phyloP scores from a whole-genome alignment of 148 eudicot species.

The Silene latifolia region DNA sequence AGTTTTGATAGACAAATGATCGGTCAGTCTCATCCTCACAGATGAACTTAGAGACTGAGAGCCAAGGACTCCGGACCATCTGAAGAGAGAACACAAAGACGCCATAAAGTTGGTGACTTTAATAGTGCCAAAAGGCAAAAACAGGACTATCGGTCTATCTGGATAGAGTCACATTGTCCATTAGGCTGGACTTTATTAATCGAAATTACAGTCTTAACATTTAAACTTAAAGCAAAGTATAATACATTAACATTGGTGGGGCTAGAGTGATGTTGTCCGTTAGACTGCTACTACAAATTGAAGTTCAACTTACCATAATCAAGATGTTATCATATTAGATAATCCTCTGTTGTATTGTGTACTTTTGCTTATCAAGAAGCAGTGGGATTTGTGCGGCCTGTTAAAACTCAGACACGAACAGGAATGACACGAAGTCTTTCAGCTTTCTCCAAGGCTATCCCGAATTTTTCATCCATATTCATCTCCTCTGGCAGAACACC shows the following conservation, averaged over 20 bases:
- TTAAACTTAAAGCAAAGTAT: background rate
- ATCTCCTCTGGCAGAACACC: conserved; percentile 19
- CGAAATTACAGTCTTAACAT: background rate
- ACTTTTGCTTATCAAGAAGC: background rate
- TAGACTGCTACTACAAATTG: background rate
- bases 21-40: background rate
- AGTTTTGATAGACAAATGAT: background rate
- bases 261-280: background rate
- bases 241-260: background rate
- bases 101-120: background rate
- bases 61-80: background rate
- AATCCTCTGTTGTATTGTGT: background rate
- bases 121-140: background rate
- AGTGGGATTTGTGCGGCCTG: background rate
- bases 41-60: background rate
- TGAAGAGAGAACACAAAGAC: background rate
- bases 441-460: conserved; percentile 24
- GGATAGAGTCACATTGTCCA: background rate
- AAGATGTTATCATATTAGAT: too few relatives aligned
- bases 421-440: conserved; percentile 20
- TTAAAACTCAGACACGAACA: conserved; percentile 17
- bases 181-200: background rate
- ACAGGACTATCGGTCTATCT: background rate
- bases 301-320: background rate
- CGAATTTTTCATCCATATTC: conserved; percentile 24